Conservation (phyloP, 768 basidiomycete genomes). For the Pleurotus tuoliensis region DNA sequence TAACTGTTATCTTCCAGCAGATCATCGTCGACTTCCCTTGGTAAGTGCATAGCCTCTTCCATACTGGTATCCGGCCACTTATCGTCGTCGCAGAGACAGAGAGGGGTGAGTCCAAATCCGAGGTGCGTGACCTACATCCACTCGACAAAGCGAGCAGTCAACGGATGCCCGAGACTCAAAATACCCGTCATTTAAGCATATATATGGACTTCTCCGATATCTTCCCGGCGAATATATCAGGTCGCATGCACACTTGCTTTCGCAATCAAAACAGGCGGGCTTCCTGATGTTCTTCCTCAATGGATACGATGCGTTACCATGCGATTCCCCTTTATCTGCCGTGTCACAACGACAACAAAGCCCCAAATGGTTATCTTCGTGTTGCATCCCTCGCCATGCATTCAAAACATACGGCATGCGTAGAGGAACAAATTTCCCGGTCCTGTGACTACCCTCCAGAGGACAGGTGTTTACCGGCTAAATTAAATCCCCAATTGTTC, state of each 20-base stretch:
- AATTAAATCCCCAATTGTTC: slow-evolving; percentile 25
- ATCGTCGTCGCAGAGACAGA: too few species aligned
- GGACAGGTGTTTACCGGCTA: slow-evolving; percentile 16
- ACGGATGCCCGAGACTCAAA: too few species aligned
- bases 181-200: neutral
- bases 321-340: neutral
- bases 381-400: neutral
- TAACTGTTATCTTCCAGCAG: too few species aligned
- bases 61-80: too few species aligned
- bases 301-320: slow-evolving; percentile 2
- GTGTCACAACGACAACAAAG: neutral
- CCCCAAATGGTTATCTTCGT: neutral
- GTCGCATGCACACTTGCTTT: neutral
- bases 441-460: slow-evolving; percentile 21
- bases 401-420: neutral
- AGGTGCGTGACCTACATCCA: too few species aligned
- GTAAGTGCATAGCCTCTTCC: too few species aligned
- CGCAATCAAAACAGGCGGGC: neutral
- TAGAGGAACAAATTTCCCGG: slow-evolving; percentile 5
- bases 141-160: too few species aligned
- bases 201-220: neutral
- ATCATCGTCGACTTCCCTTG: too few species aligned
- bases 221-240: neutral
- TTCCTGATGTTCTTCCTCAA: neutral
- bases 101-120: too few species aligned